A percentile compares a stretch with the other conserved stretches of the same genome.
Evolutionary conservation across 169 alveolate genomes (phyloP).

Genomic region (Plasmodium vinckei): DNA sequence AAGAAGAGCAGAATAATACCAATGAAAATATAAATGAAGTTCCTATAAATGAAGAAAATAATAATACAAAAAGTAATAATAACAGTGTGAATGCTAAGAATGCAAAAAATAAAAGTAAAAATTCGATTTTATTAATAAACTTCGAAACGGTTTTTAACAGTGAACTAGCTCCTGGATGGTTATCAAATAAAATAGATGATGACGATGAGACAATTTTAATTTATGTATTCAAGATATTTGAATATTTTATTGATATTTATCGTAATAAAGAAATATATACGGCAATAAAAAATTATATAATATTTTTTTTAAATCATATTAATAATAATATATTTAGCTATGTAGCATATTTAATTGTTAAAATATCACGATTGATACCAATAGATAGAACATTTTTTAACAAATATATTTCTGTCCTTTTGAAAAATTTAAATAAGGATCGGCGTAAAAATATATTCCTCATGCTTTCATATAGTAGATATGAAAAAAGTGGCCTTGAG

Average conservation of each 20-base stretch:
- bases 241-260: conserved; percentile 40
- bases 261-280: conserved; percentile 45
- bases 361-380: conserved; percentile 43
- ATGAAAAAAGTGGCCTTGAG: conserved; percentile 35
- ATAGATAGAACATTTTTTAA: conserved; percentile 53
- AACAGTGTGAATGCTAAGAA: conserved; percentile 1
- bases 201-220: conserved; percentile 54
- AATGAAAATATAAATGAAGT: background rate
- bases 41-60: background rate
- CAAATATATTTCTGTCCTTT: conserved; percentile 59
- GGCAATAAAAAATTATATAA: conserved; percentile 37
- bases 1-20: background rate
- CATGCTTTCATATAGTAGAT: conserved; percentile 50
- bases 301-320: conserved; percentile 55
- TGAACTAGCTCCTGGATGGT: conserved; percentile 48
- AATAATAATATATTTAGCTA: conserved; percentile 39
- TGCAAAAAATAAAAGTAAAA: conserved; percentile 8
- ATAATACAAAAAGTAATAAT: background rate
- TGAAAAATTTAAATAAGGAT: conserved; percentile 65
- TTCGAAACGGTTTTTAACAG: conserved; percentile 66
- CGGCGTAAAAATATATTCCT: conserved; percentile 31
- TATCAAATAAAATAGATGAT: conserved; percentile 59
- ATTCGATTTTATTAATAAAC: conserved; percentile 23
- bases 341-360: conserved; percentile 51
- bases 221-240: conserved; percentile 32